These are phyloP conservation scores for Fragosphaeria purpurea DNA, from an alignment of 2,329 filamentous ascomycete genomes.

Conservation along the genomic window DNA sequence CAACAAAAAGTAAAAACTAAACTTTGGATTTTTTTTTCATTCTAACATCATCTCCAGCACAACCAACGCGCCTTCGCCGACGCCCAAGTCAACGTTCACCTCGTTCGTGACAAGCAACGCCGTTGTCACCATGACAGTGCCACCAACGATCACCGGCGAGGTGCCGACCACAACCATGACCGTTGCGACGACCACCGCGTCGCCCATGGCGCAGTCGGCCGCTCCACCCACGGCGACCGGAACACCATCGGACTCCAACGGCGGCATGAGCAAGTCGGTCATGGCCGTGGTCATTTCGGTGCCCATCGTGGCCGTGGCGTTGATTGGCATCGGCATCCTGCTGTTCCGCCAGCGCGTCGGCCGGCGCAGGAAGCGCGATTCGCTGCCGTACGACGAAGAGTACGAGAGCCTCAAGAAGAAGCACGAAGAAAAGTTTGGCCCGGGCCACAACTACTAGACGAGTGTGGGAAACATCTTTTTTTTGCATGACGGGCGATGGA, in stretches of 20 bases:
- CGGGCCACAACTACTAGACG: conserved; percentile 13
- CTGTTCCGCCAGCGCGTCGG: conserved; percentile 8
- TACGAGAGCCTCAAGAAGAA: conserved; percentile 17
- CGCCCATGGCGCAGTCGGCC: background rate
- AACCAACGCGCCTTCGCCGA: background rate
- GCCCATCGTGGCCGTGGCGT: conserved; percentile 11
- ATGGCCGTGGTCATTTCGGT: conserved; percentile 12
- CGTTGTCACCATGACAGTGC: conserved; percentile 1
- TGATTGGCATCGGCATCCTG: conserved; percentile 10
- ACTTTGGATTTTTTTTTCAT: too few species aligned
- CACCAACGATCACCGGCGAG: background rate
- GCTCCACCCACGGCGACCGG: background rate
- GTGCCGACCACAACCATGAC: background rate
- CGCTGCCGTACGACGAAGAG: conserved; percentile 15
- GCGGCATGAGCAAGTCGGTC: conserved; percentile 7
- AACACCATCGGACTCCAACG: background rate
- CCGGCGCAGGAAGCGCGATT: conserved; percentile 5
- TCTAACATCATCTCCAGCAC: background rate
- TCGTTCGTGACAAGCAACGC: conserved; percentile 8
- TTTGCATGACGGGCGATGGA: too few species aligned
- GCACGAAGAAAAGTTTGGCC: conserved; percentile 15
- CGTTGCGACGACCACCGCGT: background rate
- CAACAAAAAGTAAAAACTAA: background rate
- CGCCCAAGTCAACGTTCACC: conserved; percentile 6
- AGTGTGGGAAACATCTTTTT: background rate